phyloP scores from a whole-genome alignment of 129 eudicot species.

The Artemisia tridentata region DNA sequence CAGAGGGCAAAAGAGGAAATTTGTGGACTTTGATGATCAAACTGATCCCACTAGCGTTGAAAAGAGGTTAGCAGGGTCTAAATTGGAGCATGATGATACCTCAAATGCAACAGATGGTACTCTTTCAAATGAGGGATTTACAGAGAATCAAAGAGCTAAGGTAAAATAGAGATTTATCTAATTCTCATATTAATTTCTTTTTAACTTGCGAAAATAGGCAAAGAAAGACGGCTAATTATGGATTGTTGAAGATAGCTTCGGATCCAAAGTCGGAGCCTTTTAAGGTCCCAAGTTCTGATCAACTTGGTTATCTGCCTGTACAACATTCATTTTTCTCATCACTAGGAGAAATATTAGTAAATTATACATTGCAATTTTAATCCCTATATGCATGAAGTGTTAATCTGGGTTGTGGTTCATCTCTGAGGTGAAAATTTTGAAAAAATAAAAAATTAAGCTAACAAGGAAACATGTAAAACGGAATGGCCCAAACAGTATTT shows the following conservation, averaged over 20 bases:
- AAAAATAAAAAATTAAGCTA: too few relatives aligned
- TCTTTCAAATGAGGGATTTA: constrained; percentile 75
- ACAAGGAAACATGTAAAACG: too few relatives aligned
- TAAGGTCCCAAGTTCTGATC: constrained; percentile 65
- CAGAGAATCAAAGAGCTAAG: constrained; percentile 58
- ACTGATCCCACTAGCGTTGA: constrained; percentile 59
- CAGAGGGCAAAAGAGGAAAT: constrained; percentile 58
- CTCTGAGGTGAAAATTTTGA: too few relatives aligned
- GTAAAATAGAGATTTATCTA: constrained; percentile 27
- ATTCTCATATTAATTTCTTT: background rate
- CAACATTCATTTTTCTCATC: too few relatives aligned
- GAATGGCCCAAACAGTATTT: too few relatives aligned
- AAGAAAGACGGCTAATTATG: constrained; percentile 55
- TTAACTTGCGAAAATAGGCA: constrained; percentile 40
- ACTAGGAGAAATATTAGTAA: too few relatives aligned
- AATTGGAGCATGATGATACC: constrained; percentile 19
- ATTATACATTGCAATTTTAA: too few relatives aligned
- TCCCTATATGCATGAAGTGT: too few relatives aligned
- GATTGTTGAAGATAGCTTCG: constrained; percentile 42
- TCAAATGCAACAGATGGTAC: constrained; percentile 44
- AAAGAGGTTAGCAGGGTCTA: constrained; percentile 61
- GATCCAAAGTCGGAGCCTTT: constrained; percentile 31
- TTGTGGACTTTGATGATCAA: constrained; percentile 52
- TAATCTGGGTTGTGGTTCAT: too few relatives aligned
- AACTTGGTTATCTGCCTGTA: constrained; percentile 34